Evolutionary conservation across 2,329 filamentous ascomycete species (phyloP).

Genomic region (Fusarium udum): DNA sequence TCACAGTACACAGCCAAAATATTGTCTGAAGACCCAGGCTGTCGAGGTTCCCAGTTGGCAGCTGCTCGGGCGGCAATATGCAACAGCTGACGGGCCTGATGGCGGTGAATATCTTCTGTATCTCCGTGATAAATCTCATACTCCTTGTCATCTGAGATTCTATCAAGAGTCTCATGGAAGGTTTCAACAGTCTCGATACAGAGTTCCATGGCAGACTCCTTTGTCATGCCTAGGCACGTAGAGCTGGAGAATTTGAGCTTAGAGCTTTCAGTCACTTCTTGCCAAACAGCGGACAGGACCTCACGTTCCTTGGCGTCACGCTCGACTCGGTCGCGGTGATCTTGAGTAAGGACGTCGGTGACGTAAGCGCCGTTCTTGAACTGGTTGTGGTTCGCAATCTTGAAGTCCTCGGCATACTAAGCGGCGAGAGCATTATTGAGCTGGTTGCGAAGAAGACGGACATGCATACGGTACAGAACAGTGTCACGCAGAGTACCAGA

Average conservation of each 20-base stretch:
- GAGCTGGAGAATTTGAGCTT: background rate
- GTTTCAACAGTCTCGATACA: conserved; percentile 22
- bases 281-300: conserved; percentile 1
- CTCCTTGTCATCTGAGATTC: background rate
- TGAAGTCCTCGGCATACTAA: conserved; percentile 35
- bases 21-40: background rate
- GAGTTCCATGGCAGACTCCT: conserved; percentile 1
- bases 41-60: conserved; percentile 22
- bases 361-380: background rate
- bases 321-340: conserved; percentile 22
- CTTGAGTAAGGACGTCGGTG: conserved; percentile 21
- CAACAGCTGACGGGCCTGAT: conserved; percentile 29
- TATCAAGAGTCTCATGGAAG: conserved; percentile 12
- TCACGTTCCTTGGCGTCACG: conserved; percentile 18
- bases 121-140: background rate
- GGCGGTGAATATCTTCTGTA: background rate
- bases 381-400: conserved; percentile 1
- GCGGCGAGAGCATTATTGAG: conserved; percentile 25
- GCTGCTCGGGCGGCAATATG: conserved; percentile 29
- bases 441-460: conserved; percentile 18
- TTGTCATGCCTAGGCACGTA: background rate
- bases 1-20: conserved; percentile 20
- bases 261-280: background rate
- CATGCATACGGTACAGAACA: conserved; percentile 23
- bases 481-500: conserved; percentile 11